Base-by-base conservation (phyloP, 2,329 filamentous ascomycete species). In the Cladophialophora yegresii region DNA sequence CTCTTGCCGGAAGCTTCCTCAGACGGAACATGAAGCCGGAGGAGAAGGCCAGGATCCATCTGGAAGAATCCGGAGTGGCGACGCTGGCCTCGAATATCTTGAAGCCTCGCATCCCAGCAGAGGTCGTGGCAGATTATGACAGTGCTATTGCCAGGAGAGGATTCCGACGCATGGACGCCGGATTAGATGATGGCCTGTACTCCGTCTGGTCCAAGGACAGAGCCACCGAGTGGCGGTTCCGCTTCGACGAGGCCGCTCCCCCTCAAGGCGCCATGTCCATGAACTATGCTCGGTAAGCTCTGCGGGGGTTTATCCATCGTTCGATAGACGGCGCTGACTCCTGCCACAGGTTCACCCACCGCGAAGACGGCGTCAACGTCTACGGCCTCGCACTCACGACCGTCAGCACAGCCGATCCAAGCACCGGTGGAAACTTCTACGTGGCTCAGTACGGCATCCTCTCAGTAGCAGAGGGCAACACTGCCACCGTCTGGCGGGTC, bases 241-340 rank as follows among this genome's bases (percentile, higher is more conserved):
- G n/a, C 16, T 30, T 53, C 16, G 22, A 12, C 9, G 50, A 53
- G 50, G 50, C 50, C 50, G 50, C 22, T 8, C 50, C 50, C 22
- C 26, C 50, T 26, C 50, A n/a, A 32, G 20, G n/a, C 12, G 50
- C 50, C 9, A n/a, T 26, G 22, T 16, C 50, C 16, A 53, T 53
- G 9, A 53, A 53, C 50, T 53, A 53, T 26, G 50, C 50, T 20
- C 50, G 50, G 50, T 53, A 28, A 30, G 50, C 16, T 36, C 12
- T 4, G 16, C 33, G 33, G 6, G n/a, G n/a, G n/a, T n/a, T n/a
- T 7, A 10, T 16, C 8, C n/a, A 23, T 49, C 22, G 3, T 16
- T 8, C 4, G 5, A 6, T 47, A n/a, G n/a, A 23, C 3, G 20
- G 7, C 7, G 20, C 45, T 49, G 45, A 49, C 45, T 4, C 12